Conservation (phyloP, 2,329 filamentous ascomycete species). For the Pseudogymnoascus pannorum region DNA sequence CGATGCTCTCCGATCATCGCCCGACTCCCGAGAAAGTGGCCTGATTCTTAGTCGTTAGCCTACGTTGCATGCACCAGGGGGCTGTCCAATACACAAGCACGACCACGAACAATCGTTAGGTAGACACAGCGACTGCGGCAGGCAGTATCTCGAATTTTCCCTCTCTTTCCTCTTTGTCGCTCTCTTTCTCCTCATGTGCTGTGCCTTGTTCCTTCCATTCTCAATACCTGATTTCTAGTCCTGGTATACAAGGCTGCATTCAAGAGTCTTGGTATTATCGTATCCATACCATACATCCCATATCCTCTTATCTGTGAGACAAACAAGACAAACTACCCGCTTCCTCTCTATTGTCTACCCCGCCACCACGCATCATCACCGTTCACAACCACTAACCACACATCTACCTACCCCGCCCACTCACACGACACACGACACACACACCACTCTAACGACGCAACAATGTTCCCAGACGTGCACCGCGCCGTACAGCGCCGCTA, state of each 20-base stretch:
- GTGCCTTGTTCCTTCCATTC: not conserved
- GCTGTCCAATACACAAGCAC: not conserved
- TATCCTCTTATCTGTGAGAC: not conserved
- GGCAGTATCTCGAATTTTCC: not conserved
- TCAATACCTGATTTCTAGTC: not conserved
- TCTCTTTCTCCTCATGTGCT: not conserved
- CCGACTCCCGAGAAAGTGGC: constrained; percentile 8
- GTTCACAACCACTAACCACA: not conserved
- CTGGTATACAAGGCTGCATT: not conserved
- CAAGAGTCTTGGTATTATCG: not conserved
- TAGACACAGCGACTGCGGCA: not conserved
- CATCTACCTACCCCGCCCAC: not conserved
- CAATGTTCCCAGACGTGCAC: not conserved
- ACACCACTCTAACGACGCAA: not conserved
- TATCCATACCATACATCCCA: not conserved
- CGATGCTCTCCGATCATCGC: not conserved
- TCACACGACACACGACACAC: not conserved
- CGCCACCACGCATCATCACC: not conserved
- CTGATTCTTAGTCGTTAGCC: constrained; percentile 2
- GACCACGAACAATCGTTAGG: not conserved
- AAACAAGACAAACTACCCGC: not conserved
- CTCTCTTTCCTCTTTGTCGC: not conserved
- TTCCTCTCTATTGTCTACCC: not conserved
- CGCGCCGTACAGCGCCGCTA: constrained; percentile 6
- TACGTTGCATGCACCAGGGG: not conserved